Evolutionary conservation across 345 rosid genomes (phyloP).

Genomic region (Garcia nutans): DNA sequence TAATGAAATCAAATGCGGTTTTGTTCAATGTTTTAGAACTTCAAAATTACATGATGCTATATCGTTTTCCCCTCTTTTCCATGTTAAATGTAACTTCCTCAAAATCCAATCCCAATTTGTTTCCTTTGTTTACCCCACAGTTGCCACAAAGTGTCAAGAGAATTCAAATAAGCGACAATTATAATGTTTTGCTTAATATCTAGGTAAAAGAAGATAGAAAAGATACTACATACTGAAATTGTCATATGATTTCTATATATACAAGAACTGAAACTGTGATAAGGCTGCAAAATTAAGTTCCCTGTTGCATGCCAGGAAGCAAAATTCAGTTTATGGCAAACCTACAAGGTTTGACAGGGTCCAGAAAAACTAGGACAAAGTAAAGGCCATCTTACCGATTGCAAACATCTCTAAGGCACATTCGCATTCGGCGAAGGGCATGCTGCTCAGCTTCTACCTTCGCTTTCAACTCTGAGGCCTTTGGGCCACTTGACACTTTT

Average conservation of each 20-base stretch:
- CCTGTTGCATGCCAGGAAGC: background rate
- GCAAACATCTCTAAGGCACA: conserved; percentile 99
- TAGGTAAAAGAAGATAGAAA: background rate
- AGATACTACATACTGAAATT: background rate
- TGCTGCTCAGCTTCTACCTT: conserved; percentile 99
- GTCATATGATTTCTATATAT: background rate
- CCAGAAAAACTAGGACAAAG: background rate
- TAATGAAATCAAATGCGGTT: no score
- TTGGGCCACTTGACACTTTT: conserved; percentile 79
- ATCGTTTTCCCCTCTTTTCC: background rate
- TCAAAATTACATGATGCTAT: background rate
- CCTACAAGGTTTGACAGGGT: background rate
- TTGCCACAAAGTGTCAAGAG: background rate
- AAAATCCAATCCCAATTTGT: background rate
- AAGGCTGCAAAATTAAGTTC: background rate
- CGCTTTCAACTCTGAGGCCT: conserved; percentile 88
- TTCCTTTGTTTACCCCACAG: background rate
- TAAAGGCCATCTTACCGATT: conserved; percentile 55
- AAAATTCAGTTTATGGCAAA: background rate
- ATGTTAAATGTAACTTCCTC: background rate
- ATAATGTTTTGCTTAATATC: background rate
- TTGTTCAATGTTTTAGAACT: background rate
- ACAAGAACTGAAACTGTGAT: background rate
- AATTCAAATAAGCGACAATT: background rate
- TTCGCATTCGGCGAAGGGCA: conserved; percentile 92